Percentiles rank a stretch among this genome's conserved stretches.
These are phyloP conservation scores for Diaporthe batatas DNA, from an alignment of 2,329 filamentous ascomycete species.

Conservation along the genomic window DNA sequence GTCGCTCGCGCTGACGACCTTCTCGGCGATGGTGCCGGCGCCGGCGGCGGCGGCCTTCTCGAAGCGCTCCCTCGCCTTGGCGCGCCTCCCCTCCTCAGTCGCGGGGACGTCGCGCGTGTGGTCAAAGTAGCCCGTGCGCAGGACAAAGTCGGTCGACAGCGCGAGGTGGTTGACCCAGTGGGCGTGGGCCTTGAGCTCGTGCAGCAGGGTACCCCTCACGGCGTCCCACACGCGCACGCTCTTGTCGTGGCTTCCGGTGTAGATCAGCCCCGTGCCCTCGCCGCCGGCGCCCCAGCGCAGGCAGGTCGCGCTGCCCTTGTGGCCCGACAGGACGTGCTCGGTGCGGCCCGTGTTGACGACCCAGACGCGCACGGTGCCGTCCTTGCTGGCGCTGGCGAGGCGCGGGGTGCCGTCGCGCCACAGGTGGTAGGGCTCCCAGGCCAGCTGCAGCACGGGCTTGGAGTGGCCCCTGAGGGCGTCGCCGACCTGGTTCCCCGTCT, in stretches of 20 bases:
- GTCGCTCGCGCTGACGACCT: conserved; percentile 90
- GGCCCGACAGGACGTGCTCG: conserved; percentile 86
- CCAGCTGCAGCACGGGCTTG: conserved; percentile 88
- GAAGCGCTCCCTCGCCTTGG: conserved; percentile 85
- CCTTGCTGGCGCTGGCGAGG: conserved; percentile 89
- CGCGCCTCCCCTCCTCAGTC: conserved; percentile 77
- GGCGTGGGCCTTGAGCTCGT: conserved; percentile 84
- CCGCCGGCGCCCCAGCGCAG: conserved; percentile 81
- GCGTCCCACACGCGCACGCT: conserved; percentile 93
- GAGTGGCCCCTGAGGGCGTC: conserved; percentile 84
- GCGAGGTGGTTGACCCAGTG: conserved; percentile 98
- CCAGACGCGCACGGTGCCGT: conserved; percentile 90
- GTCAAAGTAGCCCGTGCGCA: conserved; percentile 89
- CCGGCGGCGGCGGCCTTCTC: conserved; percentile 80
- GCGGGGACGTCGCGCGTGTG: conserved; percentile 78
- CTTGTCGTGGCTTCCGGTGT: conserved; percentile 91
- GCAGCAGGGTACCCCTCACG: conserved; percentile 80
- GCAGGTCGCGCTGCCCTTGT: conserved; percentile 90
- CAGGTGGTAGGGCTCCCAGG: conserved; percentile 94
- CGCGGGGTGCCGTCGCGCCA: conserved; percentile 81
- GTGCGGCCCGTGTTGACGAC: conserved; percentile 81
- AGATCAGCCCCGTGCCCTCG: conserved; percentile 81
- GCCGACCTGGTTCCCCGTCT: conserved; percentile 80
- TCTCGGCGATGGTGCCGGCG: conserved; percentile 81
- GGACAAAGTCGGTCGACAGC: conserved; percentile 90